phyloP scores from a whole-genome alignment of 2,329 filamentous ascomycete genomes.

The Chrysoporthe deuterocubensis region DNA sequence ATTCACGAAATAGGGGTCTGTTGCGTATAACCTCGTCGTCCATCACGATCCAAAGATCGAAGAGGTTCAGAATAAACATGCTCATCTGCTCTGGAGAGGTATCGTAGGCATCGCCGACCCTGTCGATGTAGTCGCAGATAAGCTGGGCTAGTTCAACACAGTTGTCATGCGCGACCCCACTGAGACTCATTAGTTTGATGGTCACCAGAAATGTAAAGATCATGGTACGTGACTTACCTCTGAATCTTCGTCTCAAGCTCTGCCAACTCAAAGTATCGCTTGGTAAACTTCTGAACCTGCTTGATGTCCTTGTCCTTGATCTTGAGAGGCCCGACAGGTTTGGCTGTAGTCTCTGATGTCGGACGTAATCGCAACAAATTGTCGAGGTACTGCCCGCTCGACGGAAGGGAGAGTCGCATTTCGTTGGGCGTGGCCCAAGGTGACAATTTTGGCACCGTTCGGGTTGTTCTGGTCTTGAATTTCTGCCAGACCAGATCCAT shows the following conservation, averaged over 20 bases:
- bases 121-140: constrained; percentile 42
- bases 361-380: constrained; percentile 24
- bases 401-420: constrained; percentile 43
- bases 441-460: constrained; percentile 47
- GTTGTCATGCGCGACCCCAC: neutral
- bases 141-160: constrained; percentile 36
- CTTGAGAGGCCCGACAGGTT: neutral
- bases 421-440: constrained; percentile 37
- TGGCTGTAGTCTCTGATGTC: neutral
- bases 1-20: constrained; percentile 53
- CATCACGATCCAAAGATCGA: constrained; percentile 61
- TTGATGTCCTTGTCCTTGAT: constrained; percentile 20
- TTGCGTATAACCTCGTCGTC: constrained; percentile 48
- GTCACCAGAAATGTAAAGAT: no score
- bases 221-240: neutral
- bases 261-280: constrained; percentile 8
- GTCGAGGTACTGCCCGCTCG: constrained; percentile 43
- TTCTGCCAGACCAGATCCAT: constrained; percentile 44
- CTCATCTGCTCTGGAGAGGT: constrained; percentile 53
- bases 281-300: constrained; percentile 20
- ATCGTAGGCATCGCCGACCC: constrained; percentile 43
- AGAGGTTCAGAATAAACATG: constrained; percentile 52
- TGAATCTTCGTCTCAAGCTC: neutral
- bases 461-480: constrained; percentile 41
- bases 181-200: no score